These are phyloP conservation scores for Phycomyces nitens DNA, from an alignment of 192 early-diverging fungal genomes.

Conservation along the genomic window DNA sequence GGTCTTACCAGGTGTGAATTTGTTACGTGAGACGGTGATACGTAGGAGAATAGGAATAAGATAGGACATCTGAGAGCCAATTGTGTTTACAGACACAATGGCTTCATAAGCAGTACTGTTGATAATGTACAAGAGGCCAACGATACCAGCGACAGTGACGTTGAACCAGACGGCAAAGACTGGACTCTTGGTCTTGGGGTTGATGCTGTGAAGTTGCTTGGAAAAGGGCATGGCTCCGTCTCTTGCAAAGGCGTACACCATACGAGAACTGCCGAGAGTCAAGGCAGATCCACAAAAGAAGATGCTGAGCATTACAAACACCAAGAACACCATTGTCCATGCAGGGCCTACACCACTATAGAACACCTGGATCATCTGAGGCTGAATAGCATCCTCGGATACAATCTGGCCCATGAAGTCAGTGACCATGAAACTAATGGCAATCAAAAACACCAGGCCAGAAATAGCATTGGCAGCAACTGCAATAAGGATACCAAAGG, in stretches of 20 bases:
- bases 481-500: constrained; percentile 45
- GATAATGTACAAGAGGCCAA: constrained; percentile 50
- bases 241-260: constrained; percentile 56
- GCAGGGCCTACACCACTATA: constrained; percentile 42
- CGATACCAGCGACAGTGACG: constrained; percentile 43
- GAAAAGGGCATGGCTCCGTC: constrained; percentile 55
- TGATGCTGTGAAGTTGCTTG: constrained; percentile 39
- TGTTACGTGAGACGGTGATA: constrained; percentile 39
- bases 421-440: constrained; percentile 40
- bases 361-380: constrained; percentile 43
- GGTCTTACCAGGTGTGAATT: constrained; percentile 38
- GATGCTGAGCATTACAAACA: constrained; percentile 43
- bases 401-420: constrained; percentile 38
- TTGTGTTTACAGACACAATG: constrained; percentile 55
- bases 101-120: constrained; percentile 46
- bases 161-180: constrained; percentile 52
- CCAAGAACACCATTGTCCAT: constrained; percentile 44
- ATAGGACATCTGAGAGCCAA: constrained; percentile 49
- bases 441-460: constrained; percentile 47
- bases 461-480: constrained; percentile 32
- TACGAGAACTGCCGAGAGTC: constrained; percentile 46
- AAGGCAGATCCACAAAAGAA: constrained; percentile 49
- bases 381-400: constrained; percentile 28
- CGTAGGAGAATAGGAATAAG: constrained; percentile 47
- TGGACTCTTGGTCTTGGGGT: constrained; percentile 40